Base-by-base conservation (phyloP, 2,329 filamentous ascomycete genomes). In the Volutella citrinella region DNA sequence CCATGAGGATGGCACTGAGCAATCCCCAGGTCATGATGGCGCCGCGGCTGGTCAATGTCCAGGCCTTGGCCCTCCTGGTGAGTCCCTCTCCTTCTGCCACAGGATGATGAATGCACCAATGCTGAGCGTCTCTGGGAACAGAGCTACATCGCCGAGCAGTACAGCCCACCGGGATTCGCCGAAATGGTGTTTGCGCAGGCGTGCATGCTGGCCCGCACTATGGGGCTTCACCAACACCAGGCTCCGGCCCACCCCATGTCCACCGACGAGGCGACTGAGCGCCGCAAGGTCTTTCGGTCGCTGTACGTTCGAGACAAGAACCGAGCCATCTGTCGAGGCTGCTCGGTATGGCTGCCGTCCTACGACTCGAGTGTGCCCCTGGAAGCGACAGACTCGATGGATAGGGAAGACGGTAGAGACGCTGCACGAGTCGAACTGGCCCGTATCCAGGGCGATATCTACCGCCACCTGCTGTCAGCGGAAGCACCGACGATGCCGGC, bases 91-190 rank as follows among this genome's bases (percentile, higher is more conserved):
- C n/a, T n/a, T n/a, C n/a, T n/a, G n/a, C n/a, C n/a, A n/a, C 6
- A 16, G 19, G 10, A 12, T 4, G 5, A 7, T 6, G 9, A 32
- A 19, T 10, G 3, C 7, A 18, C 13, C 14, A 17, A 19, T 2
- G 11, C 25, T 27, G n/a, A 25, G 22, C 21, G 12, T 20, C 3
- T 2, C 8, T 16, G 3, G 5, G 4, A 8, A 16, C 23, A 54
- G 51, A 54, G 51, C 21, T 46, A 52, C 12, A 38, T 52, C 8
- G 47, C 47, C 10, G 51, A 54, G 15, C 51, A 54, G 6, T 54
- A 52, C 19, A 52, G 51, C 15, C 44, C 51, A 4, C 41, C 43
- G 3, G 40, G 43, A 6, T 36, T 54, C 14, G 47, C 51, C 10
- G 51, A 49, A 22, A 22, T 52, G 2, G 34, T 54, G 8, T 54